Base-by-base conservation (phyloP, 2,329 filamentous ascomycete species). In the Fusarium poae region DNA sequence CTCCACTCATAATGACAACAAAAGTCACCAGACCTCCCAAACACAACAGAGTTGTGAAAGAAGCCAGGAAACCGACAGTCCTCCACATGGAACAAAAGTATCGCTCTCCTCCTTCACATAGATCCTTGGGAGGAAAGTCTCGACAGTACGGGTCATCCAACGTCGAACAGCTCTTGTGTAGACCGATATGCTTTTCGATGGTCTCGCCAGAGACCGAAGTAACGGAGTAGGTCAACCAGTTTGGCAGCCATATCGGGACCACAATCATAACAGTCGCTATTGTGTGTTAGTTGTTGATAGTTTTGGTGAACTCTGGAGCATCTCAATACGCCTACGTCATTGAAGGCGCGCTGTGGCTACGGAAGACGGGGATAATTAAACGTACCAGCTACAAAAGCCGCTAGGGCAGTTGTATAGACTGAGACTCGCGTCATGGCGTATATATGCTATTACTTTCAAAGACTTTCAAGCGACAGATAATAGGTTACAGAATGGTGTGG, bases 71-170 rank as follows among this genome's bases (percentile, higher is more conserved):
- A 25, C 92, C 94, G 35, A 93, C 89, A 27, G 89, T 93, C 62
- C 92, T 88, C 95, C 95, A 99, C 86, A 97, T 91, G 73, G 89
- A 91, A 83, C 96, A 98, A 81, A 98, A 97, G 75, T 89, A 88
- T 52, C 88, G 85, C 72, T 90, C 87, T 27, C 73, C 77, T n/a
- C 74, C 78, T 25, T 76, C 73, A 60, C 80, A 82, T 25, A 80
- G 61, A 32, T 78, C 74, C 21, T 72, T 71, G 21, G 72, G 71
- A 18, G 78, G 79, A 49, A 78, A 80, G 16, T 70, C 65, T 55
- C 83, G 83, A 78, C 92, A 94, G 46, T 81, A 79, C n/a, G 82
- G 80, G 50, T 88, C 84, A 44, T 86, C 86, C 60, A 92, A 82
- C 60, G 88, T 91, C 55, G 90, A 92, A 81, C 95, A 99, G 77